These are phyloP conservation scores for Ogataea kodamae DNA, from an alignment of 805 yeast genomes.

Conservation along the genomic window DNA sequence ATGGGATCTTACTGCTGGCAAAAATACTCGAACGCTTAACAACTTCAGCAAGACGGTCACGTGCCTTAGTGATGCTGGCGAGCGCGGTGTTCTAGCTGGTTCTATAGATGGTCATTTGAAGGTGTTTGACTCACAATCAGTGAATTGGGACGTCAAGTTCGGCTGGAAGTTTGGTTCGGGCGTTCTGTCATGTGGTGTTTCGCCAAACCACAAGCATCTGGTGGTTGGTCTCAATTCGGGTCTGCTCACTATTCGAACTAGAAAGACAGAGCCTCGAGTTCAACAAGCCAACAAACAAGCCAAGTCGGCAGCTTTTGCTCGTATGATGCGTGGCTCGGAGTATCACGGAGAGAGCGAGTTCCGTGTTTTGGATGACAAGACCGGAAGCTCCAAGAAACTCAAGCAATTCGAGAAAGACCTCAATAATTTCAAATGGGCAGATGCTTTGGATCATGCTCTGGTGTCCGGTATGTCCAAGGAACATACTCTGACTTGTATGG, in stretches of 20 bases:
- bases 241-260: constrained; percentile 79
- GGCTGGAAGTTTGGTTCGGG: constrained; percentile 98
- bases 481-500: constrained; percentile 74
- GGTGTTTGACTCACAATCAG: constrained; percentile 73
- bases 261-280: constrained; percentile 62
- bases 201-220: constrained; percentile 83
- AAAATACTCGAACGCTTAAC: constrained; percentile 61
- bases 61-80: constrained; percentile 69
- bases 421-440: constrained; percentile 87
- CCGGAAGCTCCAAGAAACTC: constrained; percentile 52
- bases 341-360: constrained; percentile 89
- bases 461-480: constrained; percentile 76
- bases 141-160: constrained; percentile 82
- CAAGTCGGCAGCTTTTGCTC: constrained; percentile 63
- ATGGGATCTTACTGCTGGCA: constrained; percentile 88
- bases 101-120: constrained; percentile 97
- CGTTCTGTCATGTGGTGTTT: constrained; percentile 82
- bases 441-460: constrained; percentile 87
- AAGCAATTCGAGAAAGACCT: constrained; percentile 80
- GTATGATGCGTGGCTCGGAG: constrained; percentile 88
- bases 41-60: constrained; percentile 95
- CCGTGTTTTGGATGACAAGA: constrained; percentile 57
- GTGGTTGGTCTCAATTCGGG: constrained; percentile 93
- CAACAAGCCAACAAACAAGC: constrained; percentile 45
- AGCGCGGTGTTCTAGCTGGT: constrained; percentile 83